Evolutionary conservation across 78 protist genomes (phyloP).

Genomic region (Planoprotostelium fungivorum): DNA sequence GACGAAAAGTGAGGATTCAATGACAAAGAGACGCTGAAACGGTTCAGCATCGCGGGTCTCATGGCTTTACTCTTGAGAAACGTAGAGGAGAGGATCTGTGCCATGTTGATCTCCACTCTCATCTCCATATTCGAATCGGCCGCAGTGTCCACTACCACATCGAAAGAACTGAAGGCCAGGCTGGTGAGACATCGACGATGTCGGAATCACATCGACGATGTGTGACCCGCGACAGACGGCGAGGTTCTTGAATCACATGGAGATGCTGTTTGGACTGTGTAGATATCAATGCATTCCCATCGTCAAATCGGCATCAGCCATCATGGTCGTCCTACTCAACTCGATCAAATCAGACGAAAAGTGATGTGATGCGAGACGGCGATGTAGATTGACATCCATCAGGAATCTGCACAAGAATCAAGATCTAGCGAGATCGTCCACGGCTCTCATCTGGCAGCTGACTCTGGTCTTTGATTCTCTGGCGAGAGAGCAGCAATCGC

Average conservation of each 20-base stretch:
- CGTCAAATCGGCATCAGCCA: not conserved
- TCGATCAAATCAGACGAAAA: not conserved
- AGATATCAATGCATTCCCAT: not conserved
- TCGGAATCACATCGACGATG: not conserved
- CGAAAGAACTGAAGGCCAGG: not conserved
- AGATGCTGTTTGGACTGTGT: not conserved
- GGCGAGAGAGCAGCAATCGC: not conserved
- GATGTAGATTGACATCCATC: not conserved
- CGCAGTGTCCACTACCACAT: not conserved
- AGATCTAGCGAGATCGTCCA: not conserved
- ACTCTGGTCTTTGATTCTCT: not conserved
- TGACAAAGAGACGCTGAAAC: not conserved
- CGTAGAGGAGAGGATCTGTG: not conserved
- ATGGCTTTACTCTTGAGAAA: not conserved
- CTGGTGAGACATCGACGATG: not conserved
- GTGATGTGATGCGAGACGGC: too few relatives aligned
- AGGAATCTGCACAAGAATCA: not conserved
- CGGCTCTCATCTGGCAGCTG: not conserved
- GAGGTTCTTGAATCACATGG: not conserved
- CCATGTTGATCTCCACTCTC: not conserved
- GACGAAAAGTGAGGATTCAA: not conserved
- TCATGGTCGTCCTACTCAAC: not conserved
- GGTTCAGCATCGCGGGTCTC: not conserved
- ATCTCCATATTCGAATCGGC: not conserved
- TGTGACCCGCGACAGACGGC: not conserved